phyloP scores from a whole-genome alignment of 805 yeast species.

The Wickerhamomyces bisporus region DNA sequence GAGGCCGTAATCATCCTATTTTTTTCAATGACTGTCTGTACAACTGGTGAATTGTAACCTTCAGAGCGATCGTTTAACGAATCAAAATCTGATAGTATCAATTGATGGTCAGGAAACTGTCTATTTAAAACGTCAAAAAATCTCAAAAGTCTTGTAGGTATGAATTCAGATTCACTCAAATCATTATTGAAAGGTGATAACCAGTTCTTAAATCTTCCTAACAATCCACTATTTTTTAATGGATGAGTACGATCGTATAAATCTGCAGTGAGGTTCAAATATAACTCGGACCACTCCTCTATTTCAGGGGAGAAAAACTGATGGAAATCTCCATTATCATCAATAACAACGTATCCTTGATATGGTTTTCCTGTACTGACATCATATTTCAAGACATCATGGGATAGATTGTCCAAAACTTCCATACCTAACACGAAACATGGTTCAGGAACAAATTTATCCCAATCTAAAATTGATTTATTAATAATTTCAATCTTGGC shows the following conservation, averaged over 20 bases:
- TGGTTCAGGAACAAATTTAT: constrained; percentile 49
- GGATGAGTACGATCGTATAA: constrained; percentile 45
- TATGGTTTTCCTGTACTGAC: constrained; percentile 57
- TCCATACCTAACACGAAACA: constrained; percentile 78
- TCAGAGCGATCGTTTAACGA: constrained; percentile 36
- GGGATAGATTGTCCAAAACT: constrained; percentile 80
- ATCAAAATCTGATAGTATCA: constrained; percentile 67
- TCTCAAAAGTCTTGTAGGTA: constrained; percentile 72
- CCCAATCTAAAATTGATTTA: constrained; percentile 75
- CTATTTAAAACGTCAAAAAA: constrained; percentile 57
- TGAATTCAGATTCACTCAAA: constrained; percentile 63
- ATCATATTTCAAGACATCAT: constrained; percentile 76
- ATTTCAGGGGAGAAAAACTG: constrained; percentile 65
- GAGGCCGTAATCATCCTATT: constrained; percentile 63
- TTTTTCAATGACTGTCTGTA: constrained; percentile 61
- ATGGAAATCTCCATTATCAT: constrained; percentile 66
- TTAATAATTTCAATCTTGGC: constrained; percentile 61
- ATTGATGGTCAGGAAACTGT: constrained; percentile 69
- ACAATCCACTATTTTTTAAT: constrained; percentile 41
- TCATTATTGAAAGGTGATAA: constrained; percentile 63
- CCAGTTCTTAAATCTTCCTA: constrained; percentile 39
- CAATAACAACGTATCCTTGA: constrained; percentile 75
- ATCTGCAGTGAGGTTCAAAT: constrained; percentile 30
- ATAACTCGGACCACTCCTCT: constrained; percentile 50
- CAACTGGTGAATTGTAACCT: constrained; percentile 73